These are phyloP conservation scores for Debaryomycetaceae sp. DNA, from an alignment of 1,139 yeast species.

Conservation along the genomic window DNA sequence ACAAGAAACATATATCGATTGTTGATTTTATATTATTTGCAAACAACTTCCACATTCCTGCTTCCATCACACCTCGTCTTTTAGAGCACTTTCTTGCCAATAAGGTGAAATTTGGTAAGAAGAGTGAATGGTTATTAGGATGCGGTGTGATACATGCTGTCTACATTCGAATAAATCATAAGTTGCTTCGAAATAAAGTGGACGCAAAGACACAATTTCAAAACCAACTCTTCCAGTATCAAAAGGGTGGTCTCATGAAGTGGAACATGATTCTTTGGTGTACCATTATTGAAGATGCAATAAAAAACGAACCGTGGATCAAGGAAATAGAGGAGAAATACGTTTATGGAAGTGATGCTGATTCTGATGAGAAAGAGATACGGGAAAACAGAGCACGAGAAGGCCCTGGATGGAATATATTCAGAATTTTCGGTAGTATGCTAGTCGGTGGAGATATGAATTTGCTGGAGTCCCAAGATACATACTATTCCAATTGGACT, in stretches of 20 bases:
- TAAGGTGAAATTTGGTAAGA: slow-evolving; percentile 47
- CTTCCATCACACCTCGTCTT: slow-evolving; percentile 47
- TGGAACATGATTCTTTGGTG: slow-evolving; percentile 51
- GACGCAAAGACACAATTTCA: slow-evolving; percentile 49
- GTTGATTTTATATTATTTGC: slow-evolving; percentile 57
- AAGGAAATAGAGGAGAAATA: slow-evolving; percentile 39
- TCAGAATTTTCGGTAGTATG: slow-evolving; percentile 36
- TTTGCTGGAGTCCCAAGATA: slow-evolving; percentile 24
- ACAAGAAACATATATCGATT: slow-evolving; percentile 31
- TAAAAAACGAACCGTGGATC: slow-evolving; percentile 57
- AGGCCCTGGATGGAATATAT: slow-evolving; percentile 32
- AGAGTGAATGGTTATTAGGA: slow-evolving; percentile 65
- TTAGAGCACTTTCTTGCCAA: slow-evolving; percentile 50
- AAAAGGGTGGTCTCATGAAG: slow-evolving; percentile 49
- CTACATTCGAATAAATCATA: slow-evolving; percentile 52
- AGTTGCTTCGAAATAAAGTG: slow-evolving; percentile 39
- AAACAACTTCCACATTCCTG: slow-evolving; percentile 61
- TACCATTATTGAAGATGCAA: slow-evolving; percentile 48
- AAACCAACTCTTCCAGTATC: slow-evolving; percentile 49
- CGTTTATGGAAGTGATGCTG: slow-evolving; percentile 24
- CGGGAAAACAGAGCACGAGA: slow-evolving; percentile 28
- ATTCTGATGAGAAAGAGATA: slow-evolving; percentile 17
- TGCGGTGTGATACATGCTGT: slow-evolving; percentile 65
- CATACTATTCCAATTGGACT: slow-evolving; percentile 36
- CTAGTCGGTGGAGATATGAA: slow-evolving; percentile 29